Percentiles rank a stretch among this genome's conserved stretches.
Conservation (phyloP, 139 green algal species). For the Raphidocelis subcapitata region DNA sequence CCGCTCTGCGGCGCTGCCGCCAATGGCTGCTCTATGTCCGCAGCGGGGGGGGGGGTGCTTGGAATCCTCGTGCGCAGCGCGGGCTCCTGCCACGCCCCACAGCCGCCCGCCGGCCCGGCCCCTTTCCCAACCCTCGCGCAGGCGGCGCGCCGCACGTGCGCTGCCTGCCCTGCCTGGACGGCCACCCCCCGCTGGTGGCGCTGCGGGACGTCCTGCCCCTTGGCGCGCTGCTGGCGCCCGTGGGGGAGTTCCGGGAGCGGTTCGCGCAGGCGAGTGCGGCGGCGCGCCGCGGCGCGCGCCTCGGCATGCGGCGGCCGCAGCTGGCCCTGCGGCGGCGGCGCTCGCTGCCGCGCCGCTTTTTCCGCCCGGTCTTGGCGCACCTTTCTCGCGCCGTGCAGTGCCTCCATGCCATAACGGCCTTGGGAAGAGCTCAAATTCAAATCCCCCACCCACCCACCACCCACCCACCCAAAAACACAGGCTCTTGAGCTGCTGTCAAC, state of each 20-base stretch:
- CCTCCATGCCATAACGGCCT: too few species aligned
- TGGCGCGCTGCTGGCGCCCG: conserved; percentile 61
- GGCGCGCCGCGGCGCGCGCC: too few species aligned
- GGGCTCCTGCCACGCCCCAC: not conserved
- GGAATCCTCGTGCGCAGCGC: too few species aligned
- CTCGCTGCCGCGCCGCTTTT: too few species aligned
- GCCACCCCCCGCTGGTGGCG: conserved; percentile 30
- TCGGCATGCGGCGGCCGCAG: too few species aligned
- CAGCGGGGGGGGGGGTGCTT: too few species aligned
- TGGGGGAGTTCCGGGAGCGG: conserved; percentile 58
- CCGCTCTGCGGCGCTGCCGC: not conserved
- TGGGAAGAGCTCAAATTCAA: too few species aligned
- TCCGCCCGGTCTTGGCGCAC: too few species aligned
- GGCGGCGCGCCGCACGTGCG: conserved; percentile 35
- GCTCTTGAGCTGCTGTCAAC: conserved; percentile 13
- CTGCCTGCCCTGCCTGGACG: conserved; percentile 55
- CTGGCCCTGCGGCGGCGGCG: too few species aligned
- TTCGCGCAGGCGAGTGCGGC: conserved; percentile 1
- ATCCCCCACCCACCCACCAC: too few species aligned
- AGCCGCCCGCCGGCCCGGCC: not conserved
- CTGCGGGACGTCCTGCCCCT: conserved; percentile 76
- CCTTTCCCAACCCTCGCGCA: not conserved
- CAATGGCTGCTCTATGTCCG: not conserved
- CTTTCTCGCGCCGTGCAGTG: too few species aligned
- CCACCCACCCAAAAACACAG: too few species aligned